Base-by-base conservation (phyloP, 768 basidiomycete species). In the Lactarius psammicola region DNA sequence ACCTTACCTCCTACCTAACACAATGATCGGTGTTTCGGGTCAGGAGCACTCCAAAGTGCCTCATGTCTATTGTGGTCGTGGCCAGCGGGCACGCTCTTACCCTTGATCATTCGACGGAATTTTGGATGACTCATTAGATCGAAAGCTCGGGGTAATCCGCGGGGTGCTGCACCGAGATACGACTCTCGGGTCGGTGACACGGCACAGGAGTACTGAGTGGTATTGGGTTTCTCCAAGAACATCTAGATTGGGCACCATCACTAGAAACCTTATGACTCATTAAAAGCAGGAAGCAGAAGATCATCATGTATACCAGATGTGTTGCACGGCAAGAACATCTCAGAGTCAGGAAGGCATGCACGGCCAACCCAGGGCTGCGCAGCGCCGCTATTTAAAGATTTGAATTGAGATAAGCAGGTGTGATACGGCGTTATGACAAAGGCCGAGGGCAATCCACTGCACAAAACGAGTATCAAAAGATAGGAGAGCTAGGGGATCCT, bases 1-100 rank as follows among this genome's bases (percentile, higher is more conserved):
- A n/a, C 53, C 44, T 65, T 34, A 26, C 54, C 59, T 30, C 44
- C 54, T 53, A 28, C 44, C 44, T 28, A 33, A 57, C 60, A 60
- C 55, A 46, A 57, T 56, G 57, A 62, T 42, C 30, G 8, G 36
- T 53, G 55, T 59, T 53, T 59, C n/a, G 23, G 34, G 13, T 23
- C 30, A 33, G n/a, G 40, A 44, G 42, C 33, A 11, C 44, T 31
- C 17, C 28, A 10, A 17, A 46, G 20, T 46, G 42, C 60, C 60
- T 57, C 65, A 53, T 57, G 59, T 36, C 56, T 7, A 11, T 30
- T 20, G 20, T 10, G 26, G 10, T 33, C 8, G 51, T 34, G 33
- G 31, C 20, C 26, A 49, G 34, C 33, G 5, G 44, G 34, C 30
- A n/a, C 31, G 8, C 55, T 31, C 18, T 33, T n/a, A 20, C 34